Percentiles rank a stretch among this genome's conserved stretches.
Conservation (phyloP, 192 early-diverging fungal species). For the Ambispora gerdemannii region DNA sequence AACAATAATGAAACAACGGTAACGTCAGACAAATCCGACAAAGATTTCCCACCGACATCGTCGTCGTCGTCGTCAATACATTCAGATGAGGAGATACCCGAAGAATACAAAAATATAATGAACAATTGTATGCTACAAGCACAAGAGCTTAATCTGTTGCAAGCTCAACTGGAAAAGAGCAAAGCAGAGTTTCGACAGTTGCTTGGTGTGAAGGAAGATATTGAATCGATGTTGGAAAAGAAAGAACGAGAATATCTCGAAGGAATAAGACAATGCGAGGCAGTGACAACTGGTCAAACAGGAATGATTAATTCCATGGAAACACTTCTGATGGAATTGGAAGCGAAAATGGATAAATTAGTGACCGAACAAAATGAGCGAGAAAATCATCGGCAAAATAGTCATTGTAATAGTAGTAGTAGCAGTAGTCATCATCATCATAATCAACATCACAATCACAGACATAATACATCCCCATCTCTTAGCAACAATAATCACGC, state of each 20-base stretch:
- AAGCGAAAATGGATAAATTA: constrained; percentile 27
- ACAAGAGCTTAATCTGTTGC: constrained; percentile 11
- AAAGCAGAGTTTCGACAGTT: constrained; percentile 15
- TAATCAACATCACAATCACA: too few species aligned
- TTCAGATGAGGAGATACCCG: constrained; percentile 1
- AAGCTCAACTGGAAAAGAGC: constrained; percentile 21
- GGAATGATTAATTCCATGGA: constrained; percentile 28
- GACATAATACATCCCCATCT: neutral
- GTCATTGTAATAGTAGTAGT: neutral
- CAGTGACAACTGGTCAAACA: constrained; percentile 7
- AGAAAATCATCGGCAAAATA: neutral
- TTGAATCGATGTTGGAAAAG: constrained; percentile 19
- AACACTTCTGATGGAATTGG: constrained; percentile 19
- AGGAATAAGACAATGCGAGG: constrained; percentile 21
- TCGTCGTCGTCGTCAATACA: neutral
- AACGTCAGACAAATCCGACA: neutral
- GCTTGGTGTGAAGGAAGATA: constrained; percentile 15
- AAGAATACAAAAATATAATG: constrained; percentile 19
- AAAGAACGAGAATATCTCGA: constrained; percentile 26
- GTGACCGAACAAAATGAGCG: neutral
- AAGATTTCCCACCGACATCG: neutral
- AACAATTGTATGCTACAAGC: constrained; percentile 23
- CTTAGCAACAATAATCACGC: too few species aligned
- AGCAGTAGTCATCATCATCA: too few species aligned
- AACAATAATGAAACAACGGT: too few species aligned